phyloP scores from a whole-genome alignment of 257 asterid genomes.

The Apocynum venetum region DNA sequence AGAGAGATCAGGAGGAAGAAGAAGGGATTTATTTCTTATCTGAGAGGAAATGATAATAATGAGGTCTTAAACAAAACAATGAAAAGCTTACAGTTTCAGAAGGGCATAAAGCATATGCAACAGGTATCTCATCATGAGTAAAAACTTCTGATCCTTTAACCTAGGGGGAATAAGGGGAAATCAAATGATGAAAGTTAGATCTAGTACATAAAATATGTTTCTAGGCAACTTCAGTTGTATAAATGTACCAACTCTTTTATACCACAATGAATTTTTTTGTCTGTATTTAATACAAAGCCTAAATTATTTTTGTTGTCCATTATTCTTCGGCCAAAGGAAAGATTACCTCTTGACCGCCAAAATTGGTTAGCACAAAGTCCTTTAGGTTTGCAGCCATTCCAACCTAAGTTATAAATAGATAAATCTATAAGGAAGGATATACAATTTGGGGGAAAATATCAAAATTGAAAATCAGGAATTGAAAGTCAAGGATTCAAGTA shows the following conservation, averaged over 20 bases:
- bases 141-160: slow-evolving; percentile 81
- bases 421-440: slow-evolving; percentile 3
- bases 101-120: slow-evolving; percentile 77
- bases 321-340: slow-evolving; percentile 2
- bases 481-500: slow-evolving; percentile 1
- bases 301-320: too few relatives aligned
- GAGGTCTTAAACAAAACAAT: neutral
- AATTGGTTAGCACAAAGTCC: slow-evolving; percentile 60
- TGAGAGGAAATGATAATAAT: neutral
- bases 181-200: neutral
- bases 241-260: neutral
- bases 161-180: slow-evolving; percentile 32
- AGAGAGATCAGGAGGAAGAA: neutral
- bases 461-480: neutral
- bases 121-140: slow-evolving; percentile 62
- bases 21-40: neutral
- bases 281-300: neutral
- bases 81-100: slow-evolving; percentile 71
- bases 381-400: slow-evolving; percentile 87
- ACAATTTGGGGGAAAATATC: neutral
- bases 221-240: neutral
- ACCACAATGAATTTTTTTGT: neutral
- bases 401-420: slow-evolving; percentile 36
- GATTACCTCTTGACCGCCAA: slow-evolving; percentile 74
- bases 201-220: neutral